These are phyloP conservation scores for Jimgerdemannia lactiflua DNA, from an alignment of 192 early-diverging fungal genomes.

Conservation along the genomic window DNA sequence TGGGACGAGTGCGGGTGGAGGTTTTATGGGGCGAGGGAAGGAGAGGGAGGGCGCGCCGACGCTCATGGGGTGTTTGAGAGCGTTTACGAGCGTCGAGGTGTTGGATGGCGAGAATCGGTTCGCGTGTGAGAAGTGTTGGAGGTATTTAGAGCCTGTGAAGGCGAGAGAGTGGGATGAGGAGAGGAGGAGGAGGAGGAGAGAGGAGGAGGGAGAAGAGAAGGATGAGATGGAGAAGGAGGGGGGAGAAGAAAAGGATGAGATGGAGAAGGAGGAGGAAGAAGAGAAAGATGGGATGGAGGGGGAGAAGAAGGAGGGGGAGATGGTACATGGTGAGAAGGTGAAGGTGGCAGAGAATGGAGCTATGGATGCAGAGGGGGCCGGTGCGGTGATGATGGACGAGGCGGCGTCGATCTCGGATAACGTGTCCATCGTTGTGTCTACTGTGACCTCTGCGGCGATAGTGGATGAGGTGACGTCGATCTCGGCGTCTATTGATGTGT, in stretches of 20 bases:
- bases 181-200: neutral
- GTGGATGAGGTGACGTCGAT: neutral
- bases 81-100: conserved; percentile 57
- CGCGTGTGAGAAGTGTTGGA: conserved; percentile 62
- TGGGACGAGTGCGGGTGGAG: neutral
- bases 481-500: neutral
- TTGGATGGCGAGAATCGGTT: conserved; percentile 62
- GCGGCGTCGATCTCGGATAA: neutral
- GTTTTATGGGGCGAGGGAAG: neutral
- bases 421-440: neutral
- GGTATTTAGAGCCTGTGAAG: conserved; percentile 16
- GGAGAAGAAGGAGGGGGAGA: neutral
- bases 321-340: neutral
- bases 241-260: neutral
- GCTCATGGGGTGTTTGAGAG: conserved; percentile 36
- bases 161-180: neutral
- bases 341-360: neutral
- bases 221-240: neutral
- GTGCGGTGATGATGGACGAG: conserved; percentile 1
- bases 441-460: neutral
- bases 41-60: conserved; percentile 10
- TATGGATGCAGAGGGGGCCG: conserved; percentile 18
- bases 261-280: neutral
- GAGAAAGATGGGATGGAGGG: neutral
- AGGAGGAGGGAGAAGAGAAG: neutral